Evolutionary conservation across 352 stramenopile genomes (phyloP).

Genomic region (Phytophthora melonis): DNA sequence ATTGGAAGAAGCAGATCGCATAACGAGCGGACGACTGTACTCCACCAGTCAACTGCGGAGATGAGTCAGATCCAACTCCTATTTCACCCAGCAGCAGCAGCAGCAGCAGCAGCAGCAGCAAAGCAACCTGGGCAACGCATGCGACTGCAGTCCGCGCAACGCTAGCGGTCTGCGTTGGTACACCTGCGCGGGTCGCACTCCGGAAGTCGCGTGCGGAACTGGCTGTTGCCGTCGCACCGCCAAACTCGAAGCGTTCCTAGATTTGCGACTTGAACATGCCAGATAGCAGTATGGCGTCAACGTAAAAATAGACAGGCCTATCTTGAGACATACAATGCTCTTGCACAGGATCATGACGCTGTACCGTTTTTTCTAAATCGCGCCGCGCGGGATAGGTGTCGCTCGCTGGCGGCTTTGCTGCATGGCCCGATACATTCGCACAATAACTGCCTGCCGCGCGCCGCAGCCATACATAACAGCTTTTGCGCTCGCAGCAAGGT

Average conservation of each 20-base stretch:
- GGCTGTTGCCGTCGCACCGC: slow-evolving; percentile 35
- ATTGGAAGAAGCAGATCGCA: background rate
- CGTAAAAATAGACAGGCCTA: background rate
- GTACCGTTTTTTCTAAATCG: slow-evolving; percentile 15
- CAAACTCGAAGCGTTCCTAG: slow-evolving; percentile 7
- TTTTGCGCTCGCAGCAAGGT: background rate
- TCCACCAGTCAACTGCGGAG: background rate
- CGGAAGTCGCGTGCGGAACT: slow-evolving; percentile 21
- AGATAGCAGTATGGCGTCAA: background rate
- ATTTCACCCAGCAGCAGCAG: too few relatives aligned
- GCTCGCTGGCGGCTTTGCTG: slow-evolving; percentile 32
- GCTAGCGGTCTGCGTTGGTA: background rate
- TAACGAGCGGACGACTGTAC: background rate
- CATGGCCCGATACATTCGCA: slow-evolving; percentile 23
- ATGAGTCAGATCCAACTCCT: background rate
- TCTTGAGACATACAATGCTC: background rate
- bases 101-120: background rate
- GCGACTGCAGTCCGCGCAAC: background rate
- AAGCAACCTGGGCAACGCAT: background rate
- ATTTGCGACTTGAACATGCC: slow-evolving; percentile 39
- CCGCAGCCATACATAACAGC: slow-evolving; percentile 18
- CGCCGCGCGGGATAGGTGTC: slow-evolving; percentile 25
- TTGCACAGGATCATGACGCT: background rate
- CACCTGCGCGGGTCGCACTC: background rate
- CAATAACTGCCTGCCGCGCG: slow-evolving; percentile 27